These are phyloP conservation scores for Schoenoplectus tabernaemontani DNA, from an alignment of 202 grass and related monocot genomes.

Conservation along the genomic window DNA sequence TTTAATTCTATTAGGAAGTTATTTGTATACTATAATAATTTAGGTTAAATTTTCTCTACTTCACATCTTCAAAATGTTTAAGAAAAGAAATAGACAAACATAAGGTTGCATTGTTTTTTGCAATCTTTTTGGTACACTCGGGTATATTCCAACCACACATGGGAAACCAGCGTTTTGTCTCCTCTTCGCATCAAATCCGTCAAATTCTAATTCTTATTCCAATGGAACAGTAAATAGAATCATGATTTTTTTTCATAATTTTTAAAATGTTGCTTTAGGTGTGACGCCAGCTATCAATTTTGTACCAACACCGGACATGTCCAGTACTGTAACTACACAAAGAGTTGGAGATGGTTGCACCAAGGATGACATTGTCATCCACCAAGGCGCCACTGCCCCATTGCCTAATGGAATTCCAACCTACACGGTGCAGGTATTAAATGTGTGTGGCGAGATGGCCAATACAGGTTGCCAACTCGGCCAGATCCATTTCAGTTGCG, in stretches of 20 bases:
- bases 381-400: conserved; percentile 40
- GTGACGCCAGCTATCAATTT: background rate
- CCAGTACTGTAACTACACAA: background rate
- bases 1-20: background rate
- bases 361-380: conserved; percentile 67
- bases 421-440: conserved; percentile 77
- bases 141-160: background rate
- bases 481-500: conserved; percentile 70
- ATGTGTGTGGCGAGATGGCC: conserved; percentile 32
- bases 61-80: background rate
- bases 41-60: background rate
- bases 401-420: conserved; percentile 64
- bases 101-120: background rate
- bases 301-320: background rate
- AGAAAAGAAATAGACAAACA: background rate
- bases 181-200: background rate
- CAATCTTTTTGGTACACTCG: background rate
- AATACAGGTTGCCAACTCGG: conserved; percentile 36
- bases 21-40: background rate
- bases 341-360: conserved; percentile 46
- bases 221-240: conserved; percentile 11
- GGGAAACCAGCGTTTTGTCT: conserved; percentile 1
- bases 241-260: background rate
- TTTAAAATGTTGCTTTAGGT: background rate
- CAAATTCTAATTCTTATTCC: background rate